Evolutionary conservation across 345 rosid species (phyloP).

Genomic region (Aegle marmelos): DNA sequence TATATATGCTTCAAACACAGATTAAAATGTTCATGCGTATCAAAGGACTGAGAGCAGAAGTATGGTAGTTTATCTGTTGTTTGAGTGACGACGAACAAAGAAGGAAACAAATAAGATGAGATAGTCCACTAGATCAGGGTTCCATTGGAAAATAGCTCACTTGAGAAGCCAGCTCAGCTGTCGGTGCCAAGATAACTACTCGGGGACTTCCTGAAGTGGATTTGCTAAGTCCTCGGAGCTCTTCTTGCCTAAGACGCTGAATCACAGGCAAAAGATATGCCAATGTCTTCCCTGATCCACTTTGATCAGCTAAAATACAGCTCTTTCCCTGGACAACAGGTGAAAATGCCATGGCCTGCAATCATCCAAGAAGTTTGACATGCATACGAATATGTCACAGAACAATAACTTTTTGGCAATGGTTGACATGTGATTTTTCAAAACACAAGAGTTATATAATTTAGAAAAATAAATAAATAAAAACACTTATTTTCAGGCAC

Average conservation of each 20-base stretch:
- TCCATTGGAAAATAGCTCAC: constrained; percentile 30
- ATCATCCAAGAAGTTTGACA: constrained; percentile 15
- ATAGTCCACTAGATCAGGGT: not conserved
- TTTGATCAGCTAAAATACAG: constrained; percentile 94
- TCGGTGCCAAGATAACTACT: constrained; percentile 76
- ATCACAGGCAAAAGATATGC: constrained; percentile 82
- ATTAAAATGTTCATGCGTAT: not conserved
- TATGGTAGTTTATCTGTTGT: not conserved
- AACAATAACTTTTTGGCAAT: not conserved
- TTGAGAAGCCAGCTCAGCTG: constrained; percentile 97
- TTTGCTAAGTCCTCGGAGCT: constrained; percentile 62
- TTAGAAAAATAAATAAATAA: not conserved
- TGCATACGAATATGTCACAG: not conserved
- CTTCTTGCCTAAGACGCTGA: constrained; percentile 87
- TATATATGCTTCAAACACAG: not conserved
- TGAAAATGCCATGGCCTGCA: constrained; percentile 86
- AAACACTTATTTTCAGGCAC: not conserved
- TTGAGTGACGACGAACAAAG: not conserved
- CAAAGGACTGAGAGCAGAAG: not conserved
- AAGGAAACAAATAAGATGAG: not conserved
- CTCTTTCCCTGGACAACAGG: constrained; percentile 70
- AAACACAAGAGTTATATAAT: not conserved
- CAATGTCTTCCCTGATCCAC: constrained; percentile 97
- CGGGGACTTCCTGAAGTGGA: constrained; percentile 64
- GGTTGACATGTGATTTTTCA: not conserved